A percentile compares a stretch with the other conserved stretches of the same genome.
phyloP scores from a whole-genome alignment of 1,284 basidiomycete genomes.

The Naganishia albida region DNA sequence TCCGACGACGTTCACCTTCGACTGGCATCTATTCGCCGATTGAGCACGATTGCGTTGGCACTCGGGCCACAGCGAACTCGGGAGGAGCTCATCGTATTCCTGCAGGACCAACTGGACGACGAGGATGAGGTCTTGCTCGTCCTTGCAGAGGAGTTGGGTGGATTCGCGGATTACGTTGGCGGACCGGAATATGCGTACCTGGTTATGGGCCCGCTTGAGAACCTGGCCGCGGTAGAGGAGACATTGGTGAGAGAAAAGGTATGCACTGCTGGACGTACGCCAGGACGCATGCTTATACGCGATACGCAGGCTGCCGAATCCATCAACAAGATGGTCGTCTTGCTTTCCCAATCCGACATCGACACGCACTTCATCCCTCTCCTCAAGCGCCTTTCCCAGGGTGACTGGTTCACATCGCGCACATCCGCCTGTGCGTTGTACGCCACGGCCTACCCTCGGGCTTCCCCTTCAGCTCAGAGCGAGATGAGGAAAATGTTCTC shows the following conservation, averaged over 20 bases:
- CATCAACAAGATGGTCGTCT: constrained; percentile 83
- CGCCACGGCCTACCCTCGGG: constrained; percentile 84
- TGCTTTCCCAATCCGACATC: constrained; percentile 77
- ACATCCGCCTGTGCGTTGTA: constrained; percentile 95
- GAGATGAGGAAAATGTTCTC: constrained; percentile 87
- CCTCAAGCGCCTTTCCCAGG: constrained; percentile 81
- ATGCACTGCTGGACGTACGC: constrained; percentile 29
- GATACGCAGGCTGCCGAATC: constrained; percentile 82
- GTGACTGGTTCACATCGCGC: constrained; percentile 99
- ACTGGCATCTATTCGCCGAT: constrained; percentile 94
- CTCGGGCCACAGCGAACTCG: constrained; percentile 93
- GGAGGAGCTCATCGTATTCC: constrained; percentile 94
- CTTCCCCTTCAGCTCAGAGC: constrained; percentile 73
- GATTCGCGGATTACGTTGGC: constrained; percentile 91
- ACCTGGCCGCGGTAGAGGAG: constrained; percentile 95
- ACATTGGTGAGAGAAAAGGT: constrained; percentile 98
- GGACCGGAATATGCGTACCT: constrained; percentile 86
- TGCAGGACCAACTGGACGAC: constrained; percentile 97
- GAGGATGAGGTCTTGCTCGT: constrained; percentile 98
- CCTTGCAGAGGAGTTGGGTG: constrained; percentile 91
- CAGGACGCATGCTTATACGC: constrained; percentile 32
- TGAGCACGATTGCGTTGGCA: constrained; percentile 97
- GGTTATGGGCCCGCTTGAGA: constrained; percentile 89
- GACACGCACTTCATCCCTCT: constrained; percentile 93
- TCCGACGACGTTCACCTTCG: constrained; percentile 92